A percentile compares a stretch with the other conserved stretches of the same genome.
Conservation (phyloP, 73 alveolate species). For the Effrenium voratum region DNA sequence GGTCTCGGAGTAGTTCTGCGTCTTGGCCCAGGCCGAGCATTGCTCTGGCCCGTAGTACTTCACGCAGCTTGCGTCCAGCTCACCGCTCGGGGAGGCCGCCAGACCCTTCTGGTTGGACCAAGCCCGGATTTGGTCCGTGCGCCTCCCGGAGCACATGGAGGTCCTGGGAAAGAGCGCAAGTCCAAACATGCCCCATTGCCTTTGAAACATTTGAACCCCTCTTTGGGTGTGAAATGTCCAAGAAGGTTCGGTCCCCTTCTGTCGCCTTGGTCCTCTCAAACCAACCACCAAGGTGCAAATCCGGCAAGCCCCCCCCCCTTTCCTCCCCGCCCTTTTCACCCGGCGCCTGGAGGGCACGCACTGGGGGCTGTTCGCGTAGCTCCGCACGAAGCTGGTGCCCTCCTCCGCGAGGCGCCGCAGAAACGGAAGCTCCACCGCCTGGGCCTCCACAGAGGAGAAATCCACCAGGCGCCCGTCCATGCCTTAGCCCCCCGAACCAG, state of each 20-base stretch:
- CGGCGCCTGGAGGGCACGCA: conserved; percentile 7
- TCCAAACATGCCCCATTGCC: no score
- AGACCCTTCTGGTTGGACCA: conserved; percentile 8
- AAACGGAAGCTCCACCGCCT: conserved; percentile 1
- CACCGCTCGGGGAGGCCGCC: not conserved
- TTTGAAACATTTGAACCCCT: no score
- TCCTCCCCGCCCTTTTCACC: no score
- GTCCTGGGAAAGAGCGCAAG: no score
- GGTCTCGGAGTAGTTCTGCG: conserved; percentile 25
- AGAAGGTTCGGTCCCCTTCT: no score
- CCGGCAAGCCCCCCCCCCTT: no score
- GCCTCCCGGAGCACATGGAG: conserved; percentile 18
- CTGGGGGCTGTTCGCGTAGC: conserved; percentile 24
- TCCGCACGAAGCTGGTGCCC: conserved; percentile 23
- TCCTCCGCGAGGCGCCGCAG: not conserved
- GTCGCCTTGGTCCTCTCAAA: no score
- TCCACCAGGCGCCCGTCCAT: conserved; percentile 13
- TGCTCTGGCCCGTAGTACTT: not conserved
- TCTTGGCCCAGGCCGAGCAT: conserved; percentile 14
- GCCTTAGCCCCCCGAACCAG: no score
- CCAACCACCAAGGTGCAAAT: no score
- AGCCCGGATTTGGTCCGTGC: conserved; percentile 3
- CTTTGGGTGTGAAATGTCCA: no score
- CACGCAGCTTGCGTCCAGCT: not conserved
- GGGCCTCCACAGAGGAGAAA: not conserved